Evolutionary conservation across 129 eudicot genomes (phyloP).

Genomic region (Scalesia atractyloides): DNA sequence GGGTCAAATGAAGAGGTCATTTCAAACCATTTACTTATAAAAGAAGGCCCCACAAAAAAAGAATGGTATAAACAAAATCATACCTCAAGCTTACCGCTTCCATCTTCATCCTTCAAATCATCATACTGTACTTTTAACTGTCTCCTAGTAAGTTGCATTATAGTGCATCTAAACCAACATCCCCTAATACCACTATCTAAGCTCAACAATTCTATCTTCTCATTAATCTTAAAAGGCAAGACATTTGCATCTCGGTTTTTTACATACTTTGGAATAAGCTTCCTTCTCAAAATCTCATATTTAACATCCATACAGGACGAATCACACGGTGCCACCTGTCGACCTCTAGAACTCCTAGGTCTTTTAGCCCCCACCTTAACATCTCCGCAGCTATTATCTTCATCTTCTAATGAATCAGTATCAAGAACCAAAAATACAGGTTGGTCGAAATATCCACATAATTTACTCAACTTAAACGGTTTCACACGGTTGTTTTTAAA

Average conservation of each 20-base stretch:
- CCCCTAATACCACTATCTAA: constrained; percentile 98
- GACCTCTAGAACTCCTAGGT: constrained; percentile 57
- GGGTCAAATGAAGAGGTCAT: too few relatives aligned
- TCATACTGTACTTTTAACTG: constrained; percentile 69
- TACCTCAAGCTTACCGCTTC: constrained; percentile 88
- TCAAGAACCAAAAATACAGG: constrained; percentile 71
- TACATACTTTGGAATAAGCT: constrained; percentile 44
- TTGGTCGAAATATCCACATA: constrained; percentile 86
- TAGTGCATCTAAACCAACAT: constrained; percentile 94
- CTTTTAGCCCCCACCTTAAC: constrained; percentile 68
- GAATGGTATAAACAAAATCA: not conserved
- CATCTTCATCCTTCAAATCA: constrained; percentile 80
- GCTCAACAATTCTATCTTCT: constrained; percentile 75
- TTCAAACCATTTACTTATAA: not conserved
- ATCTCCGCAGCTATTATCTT: constrained; percentile 50
- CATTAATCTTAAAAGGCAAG: constrained; percentile 48
- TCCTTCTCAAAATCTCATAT: constrained; percentile 43
- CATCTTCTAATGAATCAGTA: constrained; percentile 56
- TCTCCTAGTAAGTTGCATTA: constrained; percentile 58
- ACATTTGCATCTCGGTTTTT: constrained; percentile 29
- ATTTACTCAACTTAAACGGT: constrained; percentile 76
- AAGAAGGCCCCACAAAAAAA: not conserved
- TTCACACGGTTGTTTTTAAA: constrained; percentile 79
- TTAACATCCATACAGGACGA: constrained; percentile 40
- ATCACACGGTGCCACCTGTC: constrained; percentile 33